These are phyloP conservation scores for Scleromitrula shiraiana DNA, from an alignment of 2,329 filamentous ascomycete species.

Conservation along the genomic window DNA sequence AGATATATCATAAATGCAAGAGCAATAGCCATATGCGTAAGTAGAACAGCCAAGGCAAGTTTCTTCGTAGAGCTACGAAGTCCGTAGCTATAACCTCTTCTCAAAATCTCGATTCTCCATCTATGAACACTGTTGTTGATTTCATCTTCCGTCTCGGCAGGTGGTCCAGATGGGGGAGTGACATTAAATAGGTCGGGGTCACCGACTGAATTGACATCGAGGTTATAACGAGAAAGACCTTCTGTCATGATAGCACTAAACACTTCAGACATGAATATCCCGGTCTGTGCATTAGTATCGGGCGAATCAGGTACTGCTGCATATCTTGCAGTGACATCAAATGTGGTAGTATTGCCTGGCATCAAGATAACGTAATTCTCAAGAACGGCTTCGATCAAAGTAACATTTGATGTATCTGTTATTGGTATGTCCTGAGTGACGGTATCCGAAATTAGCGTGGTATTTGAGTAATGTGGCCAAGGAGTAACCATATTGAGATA, in stretches of 20 bases:
- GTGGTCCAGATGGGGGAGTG: background rate
- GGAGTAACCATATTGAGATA: background rate
- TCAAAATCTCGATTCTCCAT: background rate
- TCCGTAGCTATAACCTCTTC: background rate
- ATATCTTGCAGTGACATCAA: no score
- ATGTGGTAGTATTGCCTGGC: no score
- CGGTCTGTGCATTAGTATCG: no score
- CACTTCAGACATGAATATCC: background rate
- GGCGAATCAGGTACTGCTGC: no score
- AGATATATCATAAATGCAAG: background rate
- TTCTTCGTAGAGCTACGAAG: background rate
- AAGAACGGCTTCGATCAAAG: background rate
- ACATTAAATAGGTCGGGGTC: background rate
- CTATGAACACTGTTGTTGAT: background rate
- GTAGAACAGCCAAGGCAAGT: background rate
- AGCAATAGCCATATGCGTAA: background rate
- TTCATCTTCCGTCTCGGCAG: background rate
- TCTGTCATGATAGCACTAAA: background rate
- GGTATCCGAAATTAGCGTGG: background rate
- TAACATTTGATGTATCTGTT: background rate
- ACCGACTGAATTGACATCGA: background rate
- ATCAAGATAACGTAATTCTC: no score
- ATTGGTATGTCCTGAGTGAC: no score
- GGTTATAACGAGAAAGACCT: background rate
- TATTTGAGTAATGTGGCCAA: background rate